phyloP scores from a whole-genome alignment of 306 rosid species.

The Psophocarpus tetragonolobus region DNA sequence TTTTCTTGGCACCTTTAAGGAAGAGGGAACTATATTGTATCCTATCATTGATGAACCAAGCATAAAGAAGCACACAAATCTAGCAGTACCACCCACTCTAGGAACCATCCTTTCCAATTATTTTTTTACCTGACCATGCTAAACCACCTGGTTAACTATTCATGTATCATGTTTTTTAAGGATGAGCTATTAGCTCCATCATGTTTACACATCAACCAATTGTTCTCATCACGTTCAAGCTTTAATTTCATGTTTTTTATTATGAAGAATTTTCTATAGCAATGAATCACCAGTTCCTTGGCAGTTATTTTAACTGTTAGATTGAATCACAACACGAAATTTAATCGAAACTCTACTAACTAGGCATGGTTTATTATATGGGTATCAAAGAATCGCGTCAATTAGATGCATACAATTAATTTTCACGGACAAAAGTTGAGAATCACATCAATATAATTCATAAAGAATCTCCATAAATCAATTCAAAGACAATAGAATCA shows the following conservation, averaged over 20 bases:
- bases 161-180: not conserved
- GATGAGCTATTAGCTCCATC: not conserved
- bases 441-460: not conserved
- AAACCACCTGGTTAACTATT: not conserved
- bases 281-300: not conserved
- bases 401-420: not conserved
- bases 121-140: not conserved
- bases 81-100: not conserved
- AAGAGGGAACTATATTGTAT: not conserved
- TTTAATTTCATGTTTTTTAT: not conserved
- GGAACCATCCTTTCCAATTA: not conserved
- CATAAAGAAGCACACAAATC: not conserved
- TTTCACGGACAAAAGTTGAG: not conserved
- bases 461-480: not conserved
- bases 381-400: not conserved
- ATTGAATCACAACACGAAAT: not conserved
- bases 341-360: not conserved
- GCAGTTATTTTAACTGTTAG: not conserved
- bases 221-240: too few species aligned
- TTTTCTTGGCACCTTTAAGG: not conserved
- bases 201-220: too few species aligned
- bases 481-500: not conserved
- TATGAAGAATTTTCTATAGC: not conserved
- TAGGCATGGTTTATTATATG: not conserved
- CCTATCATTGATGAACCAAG: not conserved